Evolutionary conservation across 768 basidiomycete species (phyloP), one percentile per base, ranked within the genome.

Genomic region (Tylopilus intermedius): DNA sequence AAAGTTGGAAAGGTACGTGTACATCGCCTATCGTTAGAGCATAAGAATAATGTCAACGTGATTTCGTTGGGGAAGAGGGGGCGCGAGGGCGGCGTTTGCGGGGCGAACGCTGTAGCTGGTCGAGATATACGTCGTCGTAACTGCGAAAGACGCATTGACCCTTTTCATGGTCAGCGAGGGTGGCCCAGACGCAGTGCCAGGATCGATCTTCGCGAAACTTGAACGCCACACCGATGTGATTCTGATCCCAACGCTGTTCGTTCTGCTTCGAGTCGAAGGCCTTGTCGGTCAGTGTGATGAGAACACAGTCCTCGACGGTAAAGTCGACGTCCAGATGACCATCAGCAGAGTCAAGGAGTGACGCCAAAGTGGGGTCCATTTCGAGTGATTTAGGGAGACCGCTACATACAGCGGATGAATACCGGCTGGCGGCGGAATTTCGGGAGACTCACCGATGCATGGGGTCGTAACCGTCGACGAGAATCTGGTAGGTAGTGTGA

Each of bases 171-270:
- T 84, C 82, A 22, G 75, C 71, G 54, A 83, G 72, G 26, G 74
- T 75, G n/a, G 81, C 82, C 81, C 80, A 85, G 33, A 85, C 75
- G 65, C 81, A 83, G 53, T 82, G 80, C 83, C 83, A 86, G n/a
- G 62, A 63, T 38, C 39, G 57, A 35, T 73, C 67, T 64, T 73
- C 76, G 39, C 70, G 63, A 54, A 82, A 82, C 57, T 81, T 82
- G 68, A 84, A 69, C 21, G 79, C 82, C 21, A 84, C 68, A 8
- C 64, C 71, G 15, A 58, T 64, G 50, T 72, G 70, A 53, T 68
- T 67, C 51, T 74, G 65, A 37, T 66, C 59, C 71, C 72, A 74
- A 5, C 69, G 62, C 37, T 68, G 61, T 47, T 57, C 64, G 53
- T 55, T 57, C 50, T 61, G 56, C 47, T 65, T 72, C 29, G 65